Base-by-base conservation (phyloP, 2,329 filamentous ascomycete species). In the Pyrenochaeta sp. region DNA sequence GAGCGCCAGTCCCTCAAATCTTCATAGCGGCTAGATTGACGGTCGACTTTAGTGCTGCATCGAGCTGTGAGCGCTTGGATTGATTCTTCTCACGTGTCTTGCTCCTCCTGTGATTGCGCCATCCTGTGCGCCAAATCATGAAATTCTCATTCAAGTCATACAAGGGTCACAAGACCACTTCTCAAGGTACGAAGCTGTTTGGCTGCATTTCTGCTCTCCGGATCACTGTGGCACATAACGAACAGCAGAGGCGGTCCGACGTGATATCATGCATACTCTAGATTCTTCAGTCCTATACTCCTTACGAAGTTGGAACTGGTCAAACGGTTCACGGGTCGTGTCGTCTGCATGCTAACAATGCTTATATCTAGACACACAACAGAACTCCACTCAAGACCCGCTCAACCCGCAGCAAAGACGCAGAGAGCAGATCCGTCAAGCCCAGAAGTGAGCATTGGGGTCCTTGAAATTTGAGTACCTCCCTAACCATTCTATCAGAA, bases 381-480 rank as follows among this genome's bases (percentile, higher is more conserved):
- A 22, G 22, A 22, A 22, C n/a, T 4, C 7, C 2, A 10, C 39
- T 42, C 39, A 22, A 7, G n/a, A 51, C 13, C 34, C 56, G 19
- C 44, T 28, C 4, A 53, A 57, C 15, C 42, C 54, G 12, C 46
- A 58, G 15, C 61, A 64, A 50, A 76, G 68, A 52, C 71, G 76
- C 22, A 67, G 72, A 45, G 76, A 78, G 36, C 76, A 78, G 62
- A 66, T 78, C n/a, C 74, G 76, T 12, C 70, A 65, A 50, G 76
- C 76, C 8, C 76, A 78, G 56, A 68, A 63, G 72, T 74, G 51
- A 5, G 34, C 32, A 5, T n/a, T 13, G 3, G 9, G 19, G 19
- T 19, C 19, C 19, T 19, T 19, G 19, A 19, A 19, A 19, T 19
- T 19, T 19, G 19, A 19, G 19, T 19, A 19, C 19, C 19, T 24